phyloP scores from a whole-genome alignment of 257 asterid species.

The Craterostigma plantagineum region DNA sequence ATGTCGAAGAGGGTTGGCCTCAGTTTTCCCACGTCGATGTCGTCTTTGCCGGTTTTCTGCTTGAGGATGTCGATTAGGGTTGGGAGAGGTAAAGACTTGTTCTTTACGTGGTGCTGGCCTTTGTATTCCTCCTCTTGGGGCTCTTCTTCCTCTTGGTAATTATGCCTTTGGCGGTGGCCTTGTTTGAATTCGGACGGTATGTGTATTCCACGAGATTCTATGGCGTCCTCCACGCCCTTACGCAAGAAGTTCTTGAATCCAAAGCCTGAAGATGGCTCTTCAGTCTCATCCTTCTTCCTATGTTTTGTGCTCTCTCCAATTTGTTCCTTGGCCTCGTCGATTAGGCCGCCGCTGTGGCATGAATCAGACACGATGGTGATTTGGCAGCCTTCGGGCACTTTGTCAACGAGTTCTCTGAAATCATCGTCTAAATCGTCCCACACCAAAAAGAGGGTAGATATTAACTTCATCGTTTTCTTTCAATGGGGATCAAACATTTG shows the following conservation, averaged over 20 bases:
- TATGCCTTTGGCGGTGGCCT: constrained; percentile 17
- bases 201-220: constrained; percentile 66
- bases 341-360: constrained; percentile 92
- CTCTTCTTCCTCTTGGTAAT: too few relatives aligned
- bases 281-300: constrained; percentile 13
- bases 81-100: constrained; percentile 64
- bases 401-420: constrained; percentile 82
- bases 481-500: too few relatives aligned
- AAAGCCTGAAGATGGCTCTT: constrained; percentile 13
- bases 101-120: constrained; percentile 20
- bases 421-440: constrained; percentile 58
- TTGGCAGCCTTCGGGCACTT: constrained; percentile 69
- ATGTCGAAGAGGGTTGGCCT: constrained; percentile 76
- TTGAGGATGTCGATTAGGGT: constrained; percentile 70
- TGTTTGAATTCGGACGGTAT: constrained; percentile 19
- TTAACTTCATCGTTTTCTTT: too few relatives aligned
- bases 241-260: constrained; percentile 63
- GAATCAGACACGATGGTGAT: constrained; percentile 90
- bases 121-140: constrained; percentile 11
- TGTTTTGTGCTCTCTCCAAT: constrained; percentile 65
- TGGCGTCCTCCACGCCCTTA: constrained; percentile 41
- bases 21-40: constrained; percentile 78
- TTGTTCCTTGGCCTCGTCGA: constrained; percentile 85
- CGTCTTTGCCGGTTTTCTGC: constrained; percentile 86
- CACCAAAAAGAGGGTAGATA: neutral